phyloP scores from a whole-genome alignment of 306 rosid genomes.

The Fragaria nilgerrensis region DNA sequence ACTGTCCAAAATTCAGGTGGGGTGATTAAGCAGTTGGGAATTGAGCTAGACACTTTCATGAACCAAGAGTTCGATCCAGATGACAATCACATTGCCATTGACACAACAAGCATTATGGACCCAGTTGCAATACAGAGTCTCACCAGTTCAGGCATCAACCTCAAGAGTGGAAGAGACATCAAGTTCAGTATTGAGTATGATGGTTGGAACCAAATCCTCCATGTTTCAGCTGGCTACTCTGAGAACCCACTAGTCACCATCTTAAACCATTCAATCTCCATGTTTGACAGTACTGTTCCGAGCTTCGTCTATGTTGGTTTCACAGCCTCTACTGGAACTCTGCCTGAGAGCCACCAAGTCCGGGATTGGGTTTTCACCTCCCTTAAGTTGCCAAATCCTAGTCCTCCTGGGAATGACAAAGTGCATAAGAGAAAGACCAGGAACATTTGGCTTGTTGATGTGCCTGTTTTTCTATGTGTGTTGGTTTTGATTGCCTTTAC shows the following conservation, averaged over 20 bases:
- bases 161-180: slow-evolving; percentile 52
- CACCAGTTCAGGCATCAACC: slow-evolving; percentile 31
- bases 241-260: slow-evolving; percentile 26
- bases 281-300: slow-evolving; percentile 33
- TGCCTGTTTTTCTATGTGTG: slow-evolving; percentile 26
- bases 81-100: slow-evolving; percentile 52
- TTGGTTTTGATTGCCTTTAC: slow-evolving; percentile 7
- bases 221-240: slow-evolving; percentile 39
- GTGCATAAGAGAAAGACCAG: slow-evolving; percentile 15
- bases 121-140: slow-evolving; percentile 43
- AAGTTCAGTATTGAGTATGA: slow-evolving; percentile 46
- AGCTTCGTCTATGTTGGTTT: slow-evolving; percentile 54
- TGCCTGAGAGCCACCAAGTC: slow-evolving; percentile 40
- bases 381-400: slow-evolving; percentile 35
- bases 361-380: slow-evolving; percentile 57
- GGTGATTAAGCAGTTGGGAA: slow-evolving; percentile 37
- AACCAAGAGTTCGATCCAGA: slow-evolving; percentile 49
- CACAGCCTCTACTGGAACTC: slow-evolving; percentile 44
- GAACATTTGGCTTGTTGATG: slow-evolving; percentile 22
- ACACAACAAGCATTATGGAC: slow-evolving; percentile 40
- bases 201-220: slow-evolving; percentile 36
- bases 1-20: slow-evolving; percentile 29
- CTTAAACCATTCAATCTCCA: slow-evolving; percentile 35
- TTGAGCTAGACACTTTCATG: slow-evolving; percentile 52
- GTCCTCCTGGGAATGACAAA: not conserved